phyloP scores from a whole-genome alignment of 768 basidiomycete species.

The Lactifluus subvellereus region DNA sequence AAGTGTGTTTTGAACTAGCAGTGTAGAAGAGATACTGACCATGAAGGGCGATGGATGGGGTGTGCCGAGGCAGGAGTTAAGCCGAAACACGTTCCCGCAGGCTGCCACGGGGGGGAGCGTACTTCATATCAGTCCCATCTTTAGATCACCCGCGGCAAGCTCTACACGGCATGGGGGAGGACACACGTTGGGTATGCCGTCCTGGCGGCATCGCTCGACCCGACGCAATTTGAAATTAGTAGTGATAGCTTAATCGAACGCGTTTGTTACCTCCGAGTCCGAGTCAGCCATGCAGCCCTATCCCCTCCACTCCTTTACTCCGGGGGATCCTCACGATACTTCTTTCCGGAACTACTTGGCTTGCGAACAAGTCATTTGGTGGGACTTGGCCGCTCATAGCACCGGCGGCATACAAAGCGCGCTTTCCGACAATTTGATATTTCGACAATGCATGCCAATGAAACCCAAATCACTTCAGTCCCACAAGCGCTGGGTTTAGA shows the following conservation, averaged over 20 bases:
- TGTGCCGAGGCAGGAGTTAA: constrained; percentile 3
- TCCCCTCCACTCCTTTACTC: not conserved
- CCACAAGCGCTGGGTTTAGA: not conserved
- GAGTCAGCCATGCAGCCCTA: too few relatives aligned
- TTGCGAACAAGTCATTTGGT: constrained; percentile 3
- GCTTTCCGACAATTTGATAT: not conserved
- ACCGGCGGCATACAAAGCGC: not conserved
- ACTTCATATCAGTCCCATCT: constrained; percentile 5
- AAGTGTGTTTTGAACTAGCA: not conserved
- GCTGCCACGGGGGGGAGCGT: constrained; percentile 5
- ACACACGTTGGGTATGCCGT: not conserved
- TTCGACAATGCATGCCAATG: not conserved
- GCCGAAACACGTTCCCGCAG: constrained; percentile 15
- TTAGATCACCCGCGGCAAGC: not conserved
- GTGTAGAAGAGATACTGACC: not conserved
- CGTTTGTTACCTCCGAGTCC: not conserved
- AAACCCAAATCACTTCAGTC: constrained; percentile 7
- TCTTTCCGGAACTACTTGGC: not conserved
- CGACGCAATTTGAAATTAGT: constrained; percentile 15
- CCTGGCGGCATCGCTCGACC: not conserved
- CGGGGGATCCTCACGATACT: not conserved
- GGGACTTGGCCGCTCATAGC: not conserved
- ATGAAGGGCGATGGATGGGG: not conserved
- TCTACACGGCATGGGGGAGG: constrained; percentile 7
- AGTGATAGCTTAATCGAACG: not conserved